Conservation (phyloP, 2,329 filamentous ascomycete genomes). For the Stachybotrys chlorohalonatus region DNA sequence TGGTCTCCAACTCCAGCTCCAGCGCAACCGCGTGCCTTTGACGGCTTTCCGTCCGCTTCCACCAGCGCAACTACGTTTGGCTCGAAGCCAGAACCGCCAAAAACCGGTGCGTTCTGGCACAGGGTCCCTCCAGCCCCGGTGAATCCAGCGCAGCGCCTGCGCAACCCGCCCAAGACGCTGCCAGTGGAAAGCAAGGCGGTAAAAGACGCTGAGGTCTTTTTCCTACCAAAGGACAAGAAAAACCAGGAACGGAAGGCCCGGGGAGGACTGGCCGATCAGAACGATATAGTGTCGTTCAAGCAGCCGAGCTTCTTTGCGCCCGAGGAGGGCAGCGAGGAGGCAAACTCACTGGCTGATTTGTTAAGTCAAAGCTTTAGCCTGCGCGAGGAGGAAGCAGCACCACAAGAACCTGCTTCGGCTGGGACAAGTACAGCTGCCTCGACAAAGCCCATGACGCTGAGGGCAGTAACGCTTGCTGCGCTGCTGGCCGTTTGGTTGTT, state of each 20-base stretch:
- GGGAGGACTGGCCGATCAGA: conserved; percentile 3
- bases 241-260: background rate
- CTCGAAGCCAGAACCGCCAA: conserved; percentile 32
- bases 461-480: conserved; percentile 11
- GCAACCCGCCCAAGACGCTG: conserved; percentile 52
- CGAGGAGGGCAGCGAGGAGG: conserved; percentile 27
- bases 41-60: conserved; percentile 29
- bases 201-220: conserved; percentile 41
- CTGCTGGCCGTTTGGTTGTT: conserved; percentile 17
- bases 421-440: background rate
- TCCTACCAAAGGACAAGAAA: conserved; percentile 21
- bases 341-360: conserved; percentile 33
- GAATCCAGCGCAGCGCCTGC: conserved; percentile 51
- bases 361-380: conserved; percentile 35
- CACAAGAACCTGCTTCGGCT: background rate
- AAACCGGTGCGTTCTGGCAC: conserved; percentile 53
- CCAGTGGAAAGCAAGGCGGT: conserved; percentile 37
- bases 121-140: conserved; percentile 60
- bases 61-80: conserved; percentile 33
- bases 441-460: conserved; percentile 6
- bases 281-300: conserved; percentile 36
- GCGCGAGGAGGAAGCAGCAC: conserved; percentile 16
- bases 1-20: conserved; percentile 52
- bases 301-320: conserved; percentile 54
- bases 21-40: conserved; percentile 43